phyloP scores from a whole-genome alignment of 2,329 filamentous ascomycete genomes.

The Exophiala xenobiotica region DNA sequence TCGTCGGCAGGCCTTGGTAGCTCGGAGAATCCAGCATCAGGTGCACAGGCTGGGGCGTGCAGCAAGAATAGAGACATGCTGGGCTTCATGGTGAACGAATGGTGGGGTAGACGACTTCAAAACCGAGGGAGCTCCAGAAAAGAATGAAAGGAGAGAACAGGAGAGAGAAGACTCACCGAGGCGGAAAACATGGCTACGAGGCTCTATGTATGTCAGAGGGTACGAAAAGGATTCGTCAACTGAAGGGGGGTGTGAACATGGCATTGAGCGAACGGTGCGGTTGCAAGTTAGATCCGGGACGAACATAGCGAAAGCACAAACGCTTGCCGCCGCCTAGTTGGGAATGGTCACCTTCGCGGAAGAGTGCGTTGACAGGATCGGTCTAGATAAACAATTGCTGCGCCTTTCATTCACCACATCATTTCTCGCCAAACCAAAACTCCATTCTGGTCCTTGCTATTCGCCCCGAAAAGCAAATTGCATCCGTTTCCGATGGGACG shows the following conservation, averaged over 20 bases:
- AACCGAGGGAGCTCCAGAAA: constrained; percentile 11
- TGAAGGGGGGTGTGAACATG: constrained; percentile 1
- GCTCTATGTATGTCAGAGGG: constrained; percentile 23
- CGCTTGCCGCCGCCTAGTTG: neutral
- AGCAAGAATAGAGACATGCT: constrained; percentile 26
- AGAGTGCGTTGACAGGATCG: no score
- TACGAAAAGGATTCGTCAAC: constrained; percentile 15
- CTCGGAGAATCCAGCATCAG: constrained; percentile 29
- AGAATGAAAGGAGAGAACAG: constrained; percentile 7
- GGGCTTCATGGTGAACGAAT: constrained; percentile 19
- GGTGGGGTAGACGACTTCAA: constrained; percentile 18
- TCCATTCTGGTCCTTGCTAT: neutral
- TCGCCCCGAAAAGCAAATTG: neutral
- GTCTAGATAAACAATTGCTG: neutral
- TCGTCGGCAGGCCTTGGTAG: constrained; percentile 13
- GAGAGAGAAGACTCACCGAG: constrained; percentile 25
- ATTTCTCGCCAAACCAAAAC: no score
- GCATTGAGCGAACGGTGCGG: neutral
- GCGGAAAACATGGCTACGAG: constrained; percentile 28
- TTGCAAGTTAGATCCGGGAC: neutral
- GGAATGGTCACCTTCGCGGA: no score
- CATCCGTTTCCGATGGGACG: no score
- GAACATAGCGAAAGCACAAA: neutral
- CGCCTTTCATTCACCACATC: neutral
- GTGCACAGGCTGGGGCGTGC: constrained; percentile 25